phyloP scores from a whole-genome alignment of 78 protist genomes.

The Tieghemostelium lacteum region DNA sequence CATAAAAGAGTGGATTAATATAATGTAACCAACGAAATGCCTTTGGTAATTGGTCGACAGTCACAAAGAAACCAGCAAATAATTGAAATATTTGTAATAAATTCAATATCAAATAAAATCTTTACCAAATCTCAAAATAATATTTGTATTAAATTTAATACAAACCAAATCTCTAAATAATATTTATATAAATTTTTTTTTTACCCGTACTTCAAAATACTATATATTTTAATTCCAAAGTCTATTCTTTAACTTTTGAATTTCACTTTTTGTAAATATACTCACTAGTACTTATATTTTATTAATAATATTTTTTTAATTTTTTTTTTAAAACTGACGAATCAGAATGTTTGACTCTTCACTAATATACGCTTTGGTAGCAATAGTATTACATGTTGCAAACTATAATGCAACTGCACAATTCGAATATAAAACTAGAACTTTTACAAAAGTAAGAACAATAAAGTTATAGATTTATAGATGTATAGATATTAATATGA shows the following conservation, averaged over 20 bases:
- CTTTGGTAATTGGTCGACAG: slow-evolving; percentile 36
- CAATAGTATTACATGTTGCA: slow-evolving; percentile 77
- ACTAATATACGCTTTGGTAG: slow-evolving; percentile 20
- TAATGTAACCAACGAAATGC: slow-evolving; percentile 65
- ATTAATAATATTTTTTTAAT: too few species aligned
- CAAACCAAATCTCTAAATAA: too few species aligned
- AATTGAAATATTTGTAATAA: slow-evolving; percentile 32
- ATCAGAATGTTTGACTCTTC: not conserved
- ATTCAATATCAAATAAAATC: too few species aligned
- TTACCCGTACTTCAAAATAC: too few species aligned
- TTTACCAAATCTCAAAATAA: too few species aligned
- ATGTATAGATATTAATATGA: not conserved
- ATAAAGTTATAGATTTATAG: not conserved
- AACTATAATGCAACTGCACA: slow-evolving; percentile 81
- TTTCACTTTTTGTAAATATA: too few species aligned
- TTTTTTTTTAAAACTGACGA: too few species aligned
- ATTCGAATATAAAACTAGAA: slow-evolving; percentile 70
- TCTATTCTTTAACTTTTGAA: too few species aligned
- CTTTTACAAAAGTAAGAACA: slow-evolving; percentile 55
- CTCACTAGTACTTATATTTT: too few species aligned
- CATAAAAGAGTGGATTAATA: slow-evolving; percentile 24
- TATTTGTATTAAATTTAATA: too few species aligned
- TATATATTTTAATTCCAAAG: too few species aligned
- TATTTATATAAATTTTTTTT: too few species aligned
- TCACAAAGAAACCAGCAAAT: slow-evolving; percentile 68